Evolutionary conservation across 2,329 filamentous ascomycete species (phyloP).

Genomic region (Penicillium sp.): DNA sequence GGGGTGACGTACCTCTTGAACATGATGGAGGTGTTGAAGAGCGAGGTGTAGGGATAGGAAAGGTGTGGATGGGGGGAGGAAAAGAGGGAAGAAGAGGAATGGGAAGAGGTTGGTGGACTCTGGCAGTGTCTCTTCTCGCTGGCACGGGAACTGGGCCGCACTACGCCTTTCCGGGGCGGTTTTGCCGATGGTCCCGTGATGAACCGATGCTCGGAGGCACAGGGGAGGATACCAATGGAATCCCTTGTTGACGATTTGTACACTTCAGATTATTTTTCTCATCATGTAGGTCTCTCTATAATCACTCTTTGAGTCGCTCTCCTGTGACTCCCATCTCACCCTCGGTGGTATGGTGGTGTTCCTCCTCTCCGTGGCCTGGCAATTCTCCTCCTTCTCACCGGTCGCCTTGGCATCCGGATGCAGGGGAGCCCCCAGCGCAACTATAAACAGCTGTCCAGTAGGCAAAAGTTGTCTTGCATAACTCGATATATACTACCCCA

Average conservation of each 20-base stretch:
- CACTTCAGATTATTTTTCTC: neutral
- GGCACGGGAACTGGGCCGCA: conserved; percentile 37
- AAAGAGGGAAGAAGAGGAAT: conserved; percentile 41
- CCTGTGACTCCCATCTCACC: conserved; percentile 1
- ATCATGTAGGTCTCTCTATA: neutral
- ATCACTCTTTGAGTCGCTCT: neutral
- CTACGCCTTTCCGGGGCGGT: conserved; percentile 48
- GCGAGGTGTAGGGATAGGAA: conserved; percentile 36
- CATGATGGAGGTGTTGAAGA: conserved; percentile 58
- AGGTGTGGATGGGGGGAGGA: conserved; percentile 32
- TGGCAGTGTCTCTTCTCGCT: neutral
- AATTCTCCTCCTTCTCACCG: conserved; percentile 27
- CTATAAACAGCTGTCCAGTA: conserved; percentile 4
- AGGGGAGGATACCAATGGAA: neutral
- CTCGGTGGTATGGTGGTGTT: conserved; percentile 8
- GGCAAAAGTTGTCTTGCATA: neutral
- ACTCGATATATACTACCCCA: neutral
- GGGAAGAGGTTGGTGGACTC: conserved; percentile 39
- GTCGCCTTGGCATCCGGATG: conserved; percentile 30
- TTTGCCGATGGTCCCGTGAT: conserved; percentile 50
- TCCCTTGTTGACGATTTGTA: neutral
- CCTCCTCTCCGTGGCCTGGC: conserved; percentile 19
- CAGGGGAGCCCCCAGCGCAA: conserved; percentile 16
- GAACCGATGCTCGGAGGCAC: conserved; percentile 34
- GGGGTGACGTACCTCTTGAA: conserved; percentile 60